Base-by-base conservation (phyloP, 2,329 filamentous ascomycete species). In the Aureobasidium sp. region DNA sequence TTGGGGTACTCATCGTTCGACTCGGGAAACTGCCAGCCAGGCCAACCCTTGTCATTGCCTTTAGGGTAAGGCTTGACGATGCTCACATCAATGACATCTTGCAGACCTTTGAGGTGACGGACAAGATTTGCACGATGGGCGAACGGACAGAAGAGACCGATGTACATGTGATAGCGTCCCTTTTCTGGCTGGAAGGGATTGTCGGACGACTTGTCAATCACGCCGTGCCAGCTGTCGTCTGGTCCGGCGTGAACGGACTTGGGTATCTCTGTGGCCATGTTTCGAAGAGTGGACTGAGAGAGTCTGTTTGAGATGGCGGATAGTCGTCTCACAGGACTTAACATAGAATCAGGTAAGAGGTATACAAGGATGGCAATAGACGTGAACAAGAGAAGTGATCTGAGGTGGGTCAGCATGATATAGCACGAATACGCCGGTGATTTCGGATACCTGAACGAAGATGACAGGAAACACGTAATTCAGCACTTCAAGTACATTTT, bases 11-110 rank as follows among this genome's bases (percentile, higher is more conserved):
- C 76, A 51, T 80, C 73, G 61, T 80, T 70, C 0, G 76, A 75
- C 2, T 72, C 72, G 0, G 84, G 81, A 66, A 88, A 88, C 34
- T 78, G 76, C 83, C 83, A 86, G 15, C 84, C 85, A 0, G 83
- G 82, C 82, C 84, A 87, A 37, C 85, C 85, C 8, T 81, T 79
- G 20, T 81, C 78, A 66, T 86, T 80, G 56, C 84, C 85, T 69
- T 88, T 89, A 0, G 86, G 86, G 64, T 88, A 88, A 0, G 86
- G 81, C 66, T 82, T 82, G 1, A 88, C 84, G 4, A 87, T 75
- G 1, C 82, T 84, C 22, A 85, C 68, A 6, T 80, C 76, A 47
- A 87, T 80, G 39, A 82, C 74, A 12, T 78, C 71, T 37, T 81
- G 75, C 2, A 87, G 77, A 37, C 82, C 81, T 68, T 85, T 84